Evolutionary conservation across 2,329 filamentous ascomycete species (phyloP), one percentile per base, ranked within the genome.

Genomic region (Penicillium sp.): DNA sequence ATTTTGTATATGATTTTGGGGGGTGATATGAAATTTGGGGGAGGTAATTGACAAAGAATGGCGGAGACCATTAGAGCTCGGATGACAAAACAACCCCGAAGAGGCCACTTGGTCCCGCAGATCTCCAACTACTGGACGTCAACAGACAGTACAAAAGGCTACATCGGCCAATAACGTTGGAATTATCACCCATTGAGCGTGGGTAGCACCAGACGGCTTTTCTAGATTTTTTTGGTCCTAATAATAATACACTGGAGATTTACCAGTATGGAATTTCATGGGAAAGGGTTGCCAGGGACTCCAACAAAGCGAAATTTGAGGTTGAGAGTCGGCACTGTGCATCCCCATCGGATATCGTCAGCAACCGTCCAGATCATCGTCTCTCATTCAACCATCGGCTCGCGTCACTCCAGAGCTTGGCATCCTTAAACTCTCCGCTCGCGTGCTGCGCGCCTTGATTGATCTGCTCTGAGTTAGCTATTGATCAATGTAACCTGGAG

Each of bases 401-500:
- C 4, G 82, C 82, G 52, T 83, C 80, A n/a, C 77, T 77, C 79
- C 86, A 88, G 42, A 79, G 61, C 61, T 82, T 79, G 49, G 78
- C 76, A 34, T 81, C 78, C 60, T 81, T 76, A 64, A 81, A 73
- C 46, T 80, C 78, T 43, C 76, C 78, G 13, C 80, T 80, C 2
- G 81, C 80, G 42, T 73, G 77, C 66, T 85, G 83, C 29, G 86
- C 78, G 14, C 81, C 85, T 50, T 79, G 79, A 64, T 82, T 84
- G 50, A 87, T 75, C 83, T 84, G 57, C 42, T 45, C 40, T 52
- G 34, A 27, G 45, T 64, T 32, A 67, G 60, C 3, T 36, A 16
- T 48, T 34, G 29, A 18, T 29, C 16, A 22, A 27, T 3, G 21
- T 13, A 46, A 5, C 14, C 16, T n/a, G 11, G 52, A 11, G 43